Evolutionary conservation across 148 eudicot genomes (phyloP).

Genomic region (Rhododendron williamsianum): DNA sequence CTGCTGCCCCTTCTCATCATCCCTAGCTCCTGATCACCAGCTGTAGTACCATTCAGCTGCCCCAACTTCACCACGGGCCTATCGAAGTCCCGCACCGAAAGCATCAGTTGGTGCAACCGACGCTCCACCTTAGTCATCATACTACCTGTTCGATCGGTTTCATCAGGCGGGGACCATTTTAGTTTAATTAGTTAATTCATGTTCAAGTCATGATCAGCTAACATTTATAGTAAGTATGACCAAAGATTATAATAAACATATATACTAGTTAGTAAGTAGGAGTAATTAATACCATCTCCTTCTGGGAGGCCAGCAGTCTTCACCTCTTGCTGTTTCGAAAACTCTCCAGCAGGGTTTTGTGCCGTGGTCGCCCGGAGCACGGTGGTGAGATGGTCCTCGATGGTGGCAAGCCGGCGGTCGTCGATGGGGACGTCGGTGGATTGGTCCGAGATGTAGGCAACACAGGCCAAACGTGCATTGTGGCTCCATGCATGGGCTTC

Average conservation of each 20-base stretch:
- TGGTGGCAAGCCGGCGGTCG: slow-evolving; percentile 20
- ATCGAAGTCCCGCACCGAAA: slow-evolving; percentile 82
- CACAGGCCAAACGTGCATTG: slow-evolving; percentile 77
- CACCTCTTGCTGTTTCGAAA: neutral
- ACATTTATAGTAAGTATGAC: too few species aligned
- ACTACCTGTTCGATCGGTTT: neutral
- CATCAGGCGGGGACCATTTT: too few species aligned
- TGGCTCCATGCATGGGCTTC: slow-evolving; percentile 87
- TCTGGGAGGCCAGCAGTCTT: slow-evolving; percentile 17
- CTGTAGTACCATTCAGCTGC: neutral
- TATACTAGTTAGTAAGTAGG: too few species aligned
- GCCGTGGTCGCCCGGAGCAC: neutral
- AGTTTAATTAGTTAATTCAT: too few species aligned
- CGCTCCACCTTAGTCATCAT: slow-evolving; percentile 55
- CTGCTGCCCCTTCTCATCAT: too few species aligned
- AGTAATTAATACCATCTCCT: slow-evolving; percentile 29
- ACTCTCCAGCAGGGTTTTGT: neutral
- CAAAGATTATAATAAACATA: neutral
- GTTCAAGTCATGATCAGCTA: too few species aligned
- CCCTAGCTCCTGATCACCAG: too few species aligned
- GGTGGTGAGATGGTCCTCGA: neutral
- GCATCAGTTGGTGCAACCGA: slow-evolving; percentile 92
- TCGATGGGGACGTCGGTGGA: slow-evolving; percentile 63
- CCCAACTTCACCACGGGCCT: slow-evolving; percentile 5
- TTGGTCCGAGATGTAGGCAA: slow-evolving; percentile 62